A percentile compares a stretch with the other conserved stretches of the same genome.
Evolutionary conservation across 176 grass and related monocot species (phyloP).

Genomic region (Eremochloa ophiuroides): DNA sequence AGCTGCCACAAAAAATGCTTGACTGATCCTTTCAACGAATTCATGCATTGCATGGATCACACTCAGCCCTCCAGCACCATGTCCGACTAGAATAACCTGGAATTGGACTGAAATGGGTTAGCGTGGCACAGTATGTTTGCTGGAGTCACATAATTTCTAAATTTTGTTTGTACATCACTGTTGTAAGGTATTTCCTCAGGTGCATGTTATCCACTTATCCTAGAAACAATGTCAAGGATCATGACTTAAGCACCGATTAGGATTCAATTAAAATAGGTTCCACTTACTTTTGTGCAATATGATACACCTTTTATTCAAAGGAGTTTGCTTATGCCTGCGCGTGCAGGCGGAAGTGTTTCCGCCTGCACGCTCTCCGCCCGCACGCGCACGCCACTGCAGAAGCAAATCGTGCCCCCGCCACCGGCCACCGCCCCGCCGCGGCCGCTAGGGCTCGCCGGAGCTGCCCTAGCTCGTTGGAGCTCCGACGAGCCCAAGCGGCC

Average conservation of each 20-base stretch:
- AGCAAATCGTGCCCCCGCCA: no score
- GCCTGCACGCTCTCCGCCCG: no score
- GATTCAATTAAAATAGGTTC: background rate
- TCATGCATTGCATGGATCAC: constrained; percentile 60
- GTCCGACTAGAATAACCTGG: constrained; percentile 59
- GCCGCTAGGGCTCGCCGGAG: no score
- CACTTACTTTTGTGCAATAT: background rate
- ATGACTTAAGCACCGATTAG: background rate
- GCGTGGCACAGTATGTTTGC: background rate
- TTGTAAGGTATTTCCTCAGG: background rate
- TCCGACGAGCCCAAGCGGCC: no score
- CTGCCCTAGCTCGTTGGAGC: no score
- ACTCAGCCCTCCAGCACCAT: constrained; percentile 54
- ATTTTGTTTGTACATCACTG: background rate
- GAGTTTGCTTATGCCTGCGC: no score
- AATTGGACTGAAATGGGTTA: background rate
- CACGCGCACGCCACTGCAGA: no score
- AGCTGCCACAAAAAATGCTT: constrained; percentile 57
- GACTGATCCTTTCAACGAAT: constrained; percentile 43
- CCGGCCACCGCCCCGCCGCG: no score
- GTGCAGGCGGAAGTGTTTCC: no score
- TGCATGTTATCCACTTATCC: background rate
- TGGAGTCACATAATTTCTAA: background rate
- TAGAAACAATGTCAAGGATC: background rate
- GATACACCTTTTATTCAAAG: background rate